Percentiles rank a stretch among this genome's conserved stretches.
These are phyloP conservation scores for Fusarium armeniacum DNA, from an alignment of 2,329 filamentous ascomycete genomes.

Conservation along the genomic window DNA sequence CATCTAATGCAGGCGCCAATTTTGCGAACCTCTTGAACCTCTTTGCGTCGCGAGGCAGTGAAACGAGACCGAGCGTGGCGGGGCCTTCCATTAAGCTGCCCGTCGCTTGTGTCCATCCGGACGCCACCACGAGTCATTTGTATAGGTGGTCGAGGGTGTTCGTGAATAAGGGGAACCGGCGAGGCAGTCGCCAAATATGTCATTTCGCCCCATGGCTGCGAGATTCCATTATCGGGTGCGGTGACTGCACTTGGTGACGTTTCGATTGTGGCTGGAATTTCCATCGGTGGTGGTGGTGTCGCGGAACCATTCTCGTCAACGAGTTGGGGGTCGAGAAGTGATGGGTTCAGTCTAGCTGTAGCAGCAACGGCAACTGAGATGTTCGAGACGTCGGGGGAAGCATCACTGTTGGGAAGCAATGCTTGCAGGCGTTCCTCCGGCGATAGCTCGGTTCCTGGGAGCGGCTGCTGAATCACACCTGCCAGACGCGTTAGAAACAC, in stretches of 20 bases:
- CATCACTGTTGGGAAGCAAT: constrained; percentile 56
- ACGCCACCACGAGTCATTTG: constrained; percentile 63
- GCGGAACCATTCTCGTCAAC: constrained; percentile 52
- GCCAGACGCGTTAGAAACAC: constrained; percentile 25
- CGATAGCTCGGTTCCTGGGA: constrained; percentile 56
- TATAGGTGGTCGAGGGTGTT: constrained; percentile 52
- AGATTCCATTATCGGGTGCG: constrained; percentile 43
- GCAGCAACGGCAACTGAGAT: constrained; percentile 70
- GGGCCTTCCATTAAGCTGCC: constrained; percentile 61
- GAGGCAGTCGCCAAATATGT: constrained; percentile 61
- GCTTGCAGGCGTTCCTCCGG: constrained; percentile 67
- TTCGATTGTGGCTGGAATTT: constrained; percentile 43
- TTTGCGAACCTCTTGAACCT: constrained; percentile 75
- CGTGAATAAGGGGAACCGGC: constrained; percentile 52
- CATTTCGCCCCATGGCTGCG: constrained; percentile 68
- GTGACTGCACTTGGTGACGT: constrained; percentile 43
- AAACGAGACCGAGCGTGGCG: constrained; percentile 71
- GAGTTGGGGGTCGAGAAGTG: constrained; percentile 68
- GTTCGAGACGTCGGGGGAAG: constrained; percentile 62
- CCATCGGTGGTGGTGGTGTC: constrained; percentile 50
- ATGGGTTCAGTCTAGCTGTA: constrained; percentile 67
- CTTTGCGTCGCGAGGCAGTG: constrained; percentile 69
- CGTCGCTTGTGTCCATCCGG: constrained; percentile 65
- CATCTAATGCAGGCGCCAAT: constrained; percentile 76
- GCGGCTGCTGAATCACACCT: constrained; percentile 45